Base-by-base conservation (phyloP, 208 protist species). In the Porcisia hertigi region DNA sequence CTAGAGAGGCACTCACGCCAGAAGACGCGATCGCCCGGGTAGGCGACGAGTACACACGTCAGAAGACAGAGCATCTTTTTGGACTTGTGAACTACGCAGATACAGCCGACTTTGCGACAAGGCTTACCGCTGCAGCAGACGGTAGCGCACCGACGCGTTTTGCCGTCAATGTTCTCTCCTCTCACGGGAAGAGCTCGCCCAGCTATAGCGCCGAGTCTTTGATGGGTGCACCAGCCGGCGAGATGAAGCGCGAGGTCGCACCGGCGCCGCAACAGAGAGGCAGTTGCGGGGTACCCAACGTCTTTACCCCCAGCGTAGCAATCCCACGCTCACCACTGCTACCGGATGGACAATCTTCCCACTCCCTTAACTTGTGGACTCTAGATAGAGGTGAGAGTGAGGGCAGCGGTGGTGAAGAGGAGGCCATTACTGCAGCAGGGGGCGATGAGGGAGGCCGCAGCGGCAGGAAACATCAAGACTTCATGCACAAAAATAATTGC, bases 331-430 rank as follows among this genome's bases (percentile, higher is more conserved):
- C 45, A 59, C 54, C 30, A 57, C 64, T 5, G 39, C 36, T 1
- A 49, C 7, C 49, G n/a, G 43, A 67, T n/a, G 30, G 62, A 0
- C 23, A 57, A 5, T 16, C 18, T 9, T 53, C 70, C 0, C 64
- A 23, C 39, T n/a, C 59, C 12, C 16, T 71, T 20, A 64, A 71
- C 25, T 9, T 81, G 64, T 81, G 76, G 76, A 76, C 76, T 71
- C 57, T 81, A 7, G 76, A 81, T 45, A 76, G 59, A 23, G 71
- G 70, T 4, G 76, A 71, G 6, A 53, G 43, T 43, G 60, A 65
- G 36, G 18, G 60, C 18, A 36, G 11, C 36, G 20, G 60, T 65
- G 16, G 36, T 4, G 60, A n/a, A 65, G 60, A 45, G 16, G 36
- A 41, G 60, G 36, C 20, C 16, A 39, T 45, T 4, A 43, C 18